Evolutionary conservation across 2,329 filamentous ascomycete species (phyloP), one percentile per base, ranked within the genome.

Genomic region (Cryphonectria carpinicola): DNA sequence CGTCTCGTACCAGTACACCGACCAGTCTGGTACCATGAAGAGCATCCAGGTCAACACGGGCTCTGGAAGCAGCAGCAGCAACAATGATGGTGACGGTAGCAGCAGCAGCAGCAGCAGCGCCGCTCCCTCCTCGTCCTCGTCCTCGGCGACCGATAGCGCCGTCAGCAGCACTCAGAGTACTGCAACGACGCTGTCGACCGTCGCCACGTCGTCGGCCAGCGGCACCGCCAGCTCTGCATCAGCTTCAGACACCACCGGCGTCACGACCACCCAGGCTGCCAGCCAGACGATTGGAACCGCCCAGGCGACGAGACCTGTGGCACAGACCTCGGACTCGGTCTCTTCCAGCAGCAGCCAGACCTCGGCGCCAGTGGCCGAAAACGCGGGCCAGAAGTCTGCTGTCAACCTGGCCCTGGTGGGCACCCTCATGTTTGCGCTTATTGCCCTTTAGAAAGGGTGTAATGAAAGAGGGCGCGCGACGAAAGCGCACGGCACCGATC

Each of bases 1-100:
- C 73, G 84, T 82, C 77, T 80, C 86, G 80, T 89, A 89, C 82
- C 76, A 81, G 71, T 89, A 84, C 76, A 76, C 78, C 28, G 86
- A 86, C 80, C 78, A 82, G 72, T 81, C 81, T 72, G 87, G 87
- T 75, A 82, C 77, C 69, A 85, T 81, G 79, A 71, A 82, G 75
- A 86, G 83, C 82, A 88, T 89, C 82, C 79, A 84, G 75, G 80
- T 89, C 67, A 76, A 80, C 75, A 82, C 81, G 73, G 82, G 79
- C 66, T 77, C 80, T 72, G 78, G 76, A 74, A 73, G 73, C 63
- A 72, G 72, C 65, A 71, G 74, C 54, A 76, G 73, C 63, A 72
- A 71, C 65, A 71, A 74, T 46, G 76, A 74, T 41, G 62, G 62
- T 68, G 76, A 73, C 70, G 74, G 72, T 46, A 56, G 68, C 66